Conservation (phyloP, 2,329 filamentous ascomycete species). For the Aspergillus brasiliensis region DNA sequence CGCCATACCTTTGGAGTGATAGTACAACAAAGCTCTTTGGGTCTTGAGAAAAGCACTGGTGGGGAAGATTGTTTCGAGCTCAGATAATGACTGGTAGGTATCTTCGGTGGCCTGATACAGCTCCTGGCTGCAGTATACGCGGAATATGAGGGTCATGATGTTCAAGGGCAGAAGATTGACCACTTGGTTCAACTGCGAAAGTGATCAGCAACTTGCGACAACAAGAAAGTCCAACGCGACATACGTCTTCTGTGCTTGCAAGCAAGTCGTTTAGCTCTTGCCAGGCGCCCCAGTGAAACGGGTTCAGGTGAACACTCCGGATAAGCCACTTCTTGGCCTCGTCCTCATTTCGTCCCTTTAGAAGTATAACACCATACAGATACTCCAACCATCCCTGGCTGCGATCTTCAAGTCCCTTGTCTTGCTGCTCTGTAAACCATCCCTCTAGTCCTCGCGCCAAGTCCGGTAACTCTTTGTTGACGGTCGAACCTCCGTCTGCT, state of each 20-base stretch:
- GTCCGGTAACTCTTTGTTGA: slow-evolving; percentile 80
- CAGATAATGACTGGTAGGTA: slow-evolving; percentile 72
- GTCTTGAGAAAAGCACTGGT: slow-evolving; percentile 86
- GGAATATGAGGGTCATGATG: slow-evolving; percentile 91
- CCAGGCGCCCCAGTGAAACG: slow-evolving; percentile 98
- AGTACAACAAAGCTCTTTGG: slow-evolving; percentile 82
- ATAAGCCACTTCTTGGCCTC: slow-evolving; percentile 85
- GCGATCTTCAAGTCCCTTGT: slow-evolving; percentile 61
- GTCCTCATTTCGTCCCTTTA: slow-evolving; percentile 87
- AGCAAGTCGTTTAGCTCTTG: slow-evolving; percentile 84
- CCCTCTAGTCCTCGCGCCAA: slow-evolving; percentile 75
- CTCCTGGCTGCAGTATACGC: slow-evolving; percentile 86
- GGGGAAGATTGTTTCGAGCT: slow-evolving; percentile 83
- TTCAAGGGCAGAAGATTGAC: slow-evolving; percentile 77
- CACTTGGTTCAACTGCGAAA: slow-evolving; percentile 67
- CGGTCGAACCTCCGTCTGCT: slow-evolving; percentile 78
- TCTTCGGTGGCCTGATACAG: slow-evolving; percentile 82
- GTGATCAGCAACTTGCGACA: slow-evolving; percentile 21
- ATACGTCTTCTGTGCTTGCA: slow-evolving; percentile 76
- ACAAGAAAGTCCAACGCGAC: slow-evolving; percentile 32
- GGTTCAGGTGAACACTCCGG: slow-evolving; percentile 81
- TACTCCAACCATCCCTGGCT: slow-evolving; percentile 91
- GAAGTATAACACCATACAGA: slow-evolving; percentile 81
- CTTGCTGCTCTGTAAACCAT: slow-evolving; percentile 72
- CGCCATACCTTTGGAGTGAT: slow-evolving; percentile 71